A percentile compares a stretch with the other conserved stretches of the same genome.
These are phyloP conservation scores for Recurvomyces mirabilis DNA, from an alignment of 495 filamentous ascomycete genomes.

Conservation along the genomic window DNA sequence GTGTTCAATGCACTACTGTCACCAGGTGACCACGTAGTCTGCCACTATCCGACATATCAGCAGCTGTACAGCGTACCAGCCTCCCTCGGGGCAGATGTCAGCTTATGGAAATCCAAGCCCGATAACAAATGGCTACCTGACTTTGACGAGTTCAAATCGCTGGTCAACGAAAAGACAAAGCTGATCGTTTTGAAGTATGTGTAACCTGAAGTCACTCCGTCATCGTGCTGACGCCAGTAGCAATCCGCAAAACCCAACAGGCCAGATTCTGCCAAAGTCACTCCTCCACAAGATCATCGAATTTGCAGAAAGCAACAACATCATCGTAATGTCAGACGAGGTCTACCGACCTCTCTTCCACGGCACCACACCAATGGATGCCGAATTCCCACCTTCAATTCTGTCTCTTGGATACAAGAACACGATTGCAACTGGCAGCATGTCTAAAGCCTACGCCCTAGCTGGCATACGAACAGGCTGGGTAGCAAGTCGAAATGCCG, in stretches of 20 bases:
- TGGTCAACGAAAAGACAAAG: conserved; percentile 69
- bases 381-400: conserved; percentile 55
- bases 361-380: conserved; percentile 45
- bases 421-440: conserved; percentile 62
- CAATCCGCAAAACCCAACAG: conserved; percentile 85
- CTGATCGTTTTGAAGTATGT: conserved; percentile 54
- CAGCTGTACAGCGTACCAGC: conserved; percentile 70
- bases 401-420: conserved; percentile 60
- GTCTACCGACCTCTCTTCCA: conserved; percentile 89
- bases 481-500: conserved; percentile 56
- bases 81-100: conserved; percentile 70
- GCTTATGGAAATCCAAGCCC: conserved; percentile 62
- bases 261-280: conserved; percentile 52
- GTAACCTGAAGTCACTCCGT: too few species aligned
- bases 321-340: conserved; percentile 67
- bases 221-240: too few species aligned
- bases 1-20: conserved; percentile 63
- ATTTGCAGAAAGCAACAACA: conserved; percentile 49
- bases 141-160: conserved; percentile 49
- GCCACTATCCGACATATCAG: conserved; percentile 83
- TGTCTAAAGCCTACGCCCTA: conserved; percentile 78
- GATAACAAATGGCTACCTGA: conserved; percentile 57
- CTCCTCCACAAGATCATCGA: conserved; percentile 52
- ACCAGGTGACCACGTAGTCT: conserved; percentile 79
- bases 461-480: conserved; percentile 78